Conservation (phyloP, 75 land plant species). For the Adiantum capillusveneris region DNA sequence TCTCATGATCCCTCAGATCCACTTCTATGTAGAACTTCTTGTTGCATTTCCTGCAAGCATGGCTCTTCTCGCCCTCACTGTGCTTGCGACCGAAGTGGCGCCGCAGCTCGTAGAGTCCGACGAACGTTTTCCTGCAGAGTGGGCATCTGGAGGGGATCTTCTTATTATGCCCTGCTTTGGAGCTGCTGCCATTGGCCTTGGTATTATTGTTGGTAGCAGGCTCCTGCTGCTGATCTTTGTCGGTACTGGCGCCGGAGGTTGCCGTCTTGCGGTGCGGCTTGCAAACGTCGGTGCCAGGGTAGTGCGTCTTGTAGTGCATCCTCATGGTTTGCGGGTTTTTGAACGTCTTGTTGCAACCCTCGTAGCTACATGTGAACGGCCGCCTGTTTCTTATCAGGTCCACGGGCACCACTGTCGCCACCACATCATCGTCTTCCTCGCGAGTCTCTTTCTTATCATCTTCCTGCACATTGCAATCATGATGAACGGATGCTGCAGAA, state of each 20-base stretch:
- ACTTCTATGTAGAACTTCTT: conserved; percentile 38
- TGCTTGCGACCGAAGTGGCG: conserved; percentile 41
- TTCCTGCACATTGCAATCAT: too few relatives aligned
- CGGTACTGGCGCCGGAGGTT: neutral
- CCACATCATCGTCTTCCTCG: neutral
- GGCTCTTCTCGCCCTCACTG: conserved; percentile 37
- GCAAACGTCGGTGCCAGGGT: neutral
- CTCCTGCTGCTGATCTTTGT: neutral
- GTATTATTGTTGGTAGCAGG: neutral
- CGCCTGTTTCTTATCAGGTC: too few relatives aligned
- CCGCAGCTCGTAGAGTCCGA: conserved; percentile 39
- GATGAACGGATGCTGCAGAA: too few relatives aligned
- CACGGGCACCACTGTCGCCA: conserved; percentile 8
- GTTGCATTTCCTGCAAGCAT: conserved; percentile 26
- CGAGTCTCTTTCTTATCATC: too few relatives aligned
- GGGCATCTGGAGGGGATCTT: conserved; percentile 45
- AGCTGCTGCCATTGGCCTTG: neutral
- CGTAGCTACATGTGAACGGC: conserved; percentile 13
- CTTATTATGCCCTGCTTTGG: conserved; percentile 28
- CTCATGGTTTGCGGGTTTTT: conserved; percentile 40
- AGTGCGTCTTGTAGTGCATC: conserved; percentile 35
- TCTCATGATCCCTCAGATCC: conserved; percentile 34
- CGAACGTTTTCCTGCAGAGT: conserved; percentile 28
- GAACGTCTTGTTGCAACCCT: conserved; percentile 30
- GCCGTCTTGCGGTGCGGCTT: neutral